Percentiles rank a stretch among this genome's conserved stretches.
Evolutionary conservation across 768 basidiomycete genomes (phyloP).

Genomic region (Fomitopsis serialis): DNA sequence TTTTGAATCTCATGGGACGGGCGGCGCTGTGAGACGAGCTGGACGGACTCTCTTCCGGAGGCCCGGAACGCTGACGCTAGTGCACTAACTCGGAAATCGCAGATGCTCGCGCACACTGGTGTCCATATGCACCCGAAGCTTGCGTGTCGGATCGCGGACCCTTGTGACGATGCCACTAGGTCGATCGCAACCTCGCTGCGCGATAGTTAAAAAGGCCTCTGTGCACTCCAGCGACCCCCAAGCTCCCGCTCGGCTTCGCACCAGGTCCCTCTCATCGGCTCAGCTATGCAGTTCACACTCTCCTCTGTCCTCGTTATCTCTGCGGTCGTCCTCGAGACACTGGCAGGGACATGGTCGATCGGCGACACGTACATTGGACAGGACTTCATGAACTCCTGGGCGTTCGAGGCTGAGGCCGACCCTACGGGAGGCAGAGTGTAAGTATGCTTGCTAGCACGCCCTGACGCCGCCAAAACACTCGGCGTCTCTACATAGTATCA

Average conservation of each 20-base stretch:
- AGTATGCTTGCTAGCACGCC: conserved; percentile 13
- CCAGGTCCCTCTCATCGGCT: neutral
- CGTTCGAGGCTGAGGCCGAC: conserved; percentile 44
- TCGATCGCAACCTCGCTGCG: neutral
- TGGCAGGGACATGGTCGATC: conserved; percentile 18
- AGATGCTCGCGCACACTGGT: neutral
- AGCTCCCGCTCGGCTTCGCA: neutral
- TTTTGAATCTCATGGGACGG: neutral
- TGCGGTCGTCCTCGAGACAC: conserved; percentile 11
- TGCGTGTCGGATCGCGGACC: neutral
- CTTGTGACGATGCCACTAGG: conserved; percentile 2
- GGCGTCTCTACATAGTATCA: neutral
- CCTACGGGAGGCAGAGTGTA: conserved; percentile 70
- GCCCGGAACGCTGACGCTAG: neutral
- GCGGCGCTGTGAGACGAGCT: neutral
- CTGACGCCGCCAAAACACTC: neutral
- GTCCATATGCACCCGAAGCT: conserved; percentile 1
- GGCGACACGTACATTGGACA: conserved; percentile 18
- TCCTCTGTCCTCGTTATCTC: conserved; percentile 11
- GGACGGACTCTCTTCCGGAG: neutral
- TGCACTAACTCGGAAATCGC: neutral
- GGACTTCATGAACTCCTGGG: conserved; percentile 44
- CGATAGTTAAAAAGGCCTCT: conserved; percentile 8
- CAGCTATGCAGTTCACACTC: conserved; percentile 14
- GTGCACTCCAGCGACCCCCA: conserved; percentile 5